Percentiles rank a stretch among this genome's conserved stretches.
Conservation (phyloP, 208 protist species). For the Leishmania tarentolae region DNA sequence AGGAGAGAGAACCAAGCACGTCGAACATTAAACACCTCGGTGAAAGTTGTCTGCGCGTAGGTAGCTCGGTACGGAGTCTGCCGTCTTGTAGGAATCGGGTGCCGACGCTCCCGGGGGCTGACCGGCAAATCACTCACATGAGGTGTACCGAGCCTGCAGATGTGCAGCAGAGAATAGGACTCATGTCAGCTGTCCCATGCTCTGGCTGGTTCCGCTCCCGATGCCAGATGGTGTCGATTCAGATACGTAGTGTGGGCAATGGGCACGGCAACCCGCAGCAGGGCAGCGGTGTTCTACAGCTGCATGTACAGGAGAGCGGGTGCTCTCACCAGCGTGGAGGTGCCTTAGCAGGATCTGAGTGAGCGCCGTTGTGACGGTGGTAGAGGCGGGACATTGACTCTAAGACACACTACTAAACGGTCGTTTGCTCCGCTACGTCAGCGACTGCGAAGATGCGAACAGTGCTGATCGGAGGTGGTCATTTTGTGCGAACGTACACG, state of each 20-base stretch:
- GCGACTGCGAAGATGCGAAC: background rate
- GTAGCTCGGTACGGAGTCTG: constrained; percentile 6
- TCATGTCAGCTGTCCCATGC: background rate
- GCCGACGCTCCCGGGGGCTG: background rate
- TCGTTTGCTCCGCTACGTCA: background rate
- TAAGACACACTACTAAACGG: background rate
- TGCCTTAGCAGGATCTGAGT: background rate
- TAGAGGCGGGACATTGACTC: background rate
- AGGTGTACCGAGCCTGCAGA: constrained; percentile 41
- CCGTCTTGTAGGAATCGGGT: constrained; percentile 4
- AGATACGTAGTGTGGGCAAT: background rate
- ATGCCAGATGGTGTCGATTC: background rate
- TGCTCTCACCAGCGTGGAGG: background rate
- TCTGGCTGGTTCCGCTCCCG: constrained; percentile 2
- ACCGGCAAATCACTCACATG: constrained; percentile 18
- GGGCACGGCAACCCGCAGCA: background rate
- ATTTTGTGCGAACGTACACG: background rate
- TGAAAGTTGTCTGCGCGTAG: constrained; percentile 5
- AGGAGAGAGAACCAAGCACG: background rate
- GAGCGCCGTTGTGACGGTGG: background rate
- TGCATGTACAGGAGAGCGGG: background rate
- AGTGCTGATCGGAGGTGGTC: background rate
- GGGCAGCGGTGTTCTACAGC: background rate
- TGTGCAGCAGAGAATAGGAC: background rate
- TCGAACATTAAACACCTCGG: background rate